These are phyloP conservation scores for Lotmaria passim DNA, from an alignment of 208 protist species.

Conservation along the genomic window DNA sequence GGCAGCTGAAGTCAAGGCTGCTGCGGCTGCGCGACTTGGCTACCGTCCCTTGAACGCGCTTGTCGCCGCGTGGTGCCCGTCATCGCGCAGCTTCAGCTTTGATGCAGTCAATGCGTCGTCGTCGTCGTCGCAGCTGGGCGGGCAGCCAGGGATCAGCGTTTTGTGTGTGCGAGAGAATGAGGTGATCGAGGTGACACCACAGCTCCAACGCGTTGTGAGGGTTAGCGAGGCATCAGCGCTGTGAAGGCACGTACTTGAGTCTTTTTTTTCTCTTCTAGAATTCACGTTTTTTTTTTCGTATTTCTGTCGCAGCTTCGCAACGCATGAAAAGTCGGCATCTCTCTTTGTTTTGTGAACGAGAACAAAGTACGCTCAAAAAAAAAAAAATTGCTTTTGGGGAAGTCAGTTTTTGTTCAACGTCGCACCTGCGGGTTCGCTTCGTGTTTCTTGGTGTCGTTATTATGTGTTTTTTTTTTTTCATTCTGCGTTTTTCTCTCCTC, in stretches of 20 bases:
- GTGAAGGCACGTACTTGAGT: neutral
- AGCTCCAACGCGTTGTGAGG: neutral
- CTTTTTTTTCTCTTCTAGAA: neutral
- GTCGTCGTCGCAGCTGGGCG: neutral
- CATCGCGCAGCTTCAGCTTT: neutral
- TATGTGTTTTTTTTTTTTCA: too few relatives aligned
- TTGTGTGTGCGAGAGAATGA: slow-evolving; percentile 22
- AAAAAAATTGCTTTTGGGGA: too few relatives aligned
- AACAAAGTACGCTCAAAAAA: too few relatives aligned
- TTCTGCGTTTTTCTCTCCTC: too few relatives aligned
- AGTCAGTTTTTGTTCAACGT: too few relatives aligned
- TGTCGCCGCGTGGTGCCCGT: slow-evolving; percentile 7
- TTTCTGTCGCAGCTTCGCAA: too few relatives aligned
- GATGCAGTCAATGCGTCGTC: too few relatives aligned
- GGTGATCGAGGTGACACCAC: slow-evolving; percentile 18
- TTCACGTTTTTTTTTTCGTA: neutral
- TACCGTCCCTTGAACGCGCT: neutral
- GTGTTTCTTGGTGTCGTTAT: too few relatives aligned
- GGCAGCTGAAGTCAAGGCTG: neutral
- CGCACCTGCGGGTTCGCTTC: too few relatives aligned
- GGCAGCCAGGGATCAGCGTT: neutral
- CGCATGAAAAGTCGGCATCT: too few relatives aligned
- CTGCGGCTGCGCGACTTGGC: neutral
- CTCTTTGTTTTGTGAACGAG: too few relatives aligned
- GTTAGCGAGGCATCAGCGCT: neutral